phyloP scores from a whole-genome alignment of 805 yeast genomes.

The Lipomyces oligophaga region DNA sequence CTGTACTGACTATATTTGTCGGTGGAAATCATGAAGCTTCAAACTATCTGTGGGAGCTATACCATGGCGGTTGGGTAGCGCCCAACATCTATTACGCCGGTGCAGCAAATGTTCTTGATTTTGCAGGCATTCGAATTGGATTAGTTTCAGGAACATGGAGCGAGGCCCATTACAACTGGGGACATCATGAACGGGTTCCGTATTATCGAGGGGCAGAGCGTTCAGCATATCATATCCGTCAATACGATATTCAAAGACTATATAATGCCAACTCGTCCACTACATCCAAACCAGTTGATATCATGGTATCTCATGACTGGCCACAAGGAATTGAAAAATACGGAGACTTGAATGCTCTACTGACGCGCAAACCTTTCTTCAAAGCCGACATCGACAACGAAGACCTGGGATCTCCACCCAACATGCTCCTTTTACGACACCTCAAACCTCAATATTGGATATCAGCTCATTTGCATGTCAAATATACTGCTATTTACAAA shows the following conservation, averaged over 20 bases:
- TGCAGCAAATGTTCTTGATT: conserved; percentile 67
- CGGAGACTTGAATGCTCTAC: conserved; percentile 54
- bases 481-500: conserved; percentile 54
- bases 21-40: conserved; percentile 97
- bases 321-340: conserved; percentile 69
- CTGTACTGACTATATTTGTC: conserved; percentile 71
- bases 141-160: conserved; percentile 86
- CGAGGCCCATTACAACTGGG: conserved; percentile 44
- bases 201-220: conserved; percentile 47
- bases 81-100: conserved; percentile 85
- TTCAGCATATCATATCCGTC: conserved; percentile 70
- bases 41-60: conserved; percentile 64
- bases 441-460: conserved; percentile 75
- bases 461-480: conserved; percentile 83
- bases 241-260: conserved; percentile 56
- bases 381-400: conserved; percentile 55
- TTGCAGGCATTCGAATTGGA: conserved; percentile 67
- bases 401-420: conserved; percentile 69
- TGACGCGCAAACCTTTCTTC: conserved; percentile 65
- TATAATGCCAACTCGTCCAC: too few relatives aligned
- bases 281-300: conserved; percentile 46
- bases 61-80: conserved; percentile 90
- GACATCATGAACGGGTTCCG: conserved; percentile 48
- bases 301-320: conserved; percentile 89
- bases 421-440: conserved; percentile 49